Evolutionary conservation across 805 yeast genomes (phyloP).

Genomic region (Starmerella riodocensis): DNA sequence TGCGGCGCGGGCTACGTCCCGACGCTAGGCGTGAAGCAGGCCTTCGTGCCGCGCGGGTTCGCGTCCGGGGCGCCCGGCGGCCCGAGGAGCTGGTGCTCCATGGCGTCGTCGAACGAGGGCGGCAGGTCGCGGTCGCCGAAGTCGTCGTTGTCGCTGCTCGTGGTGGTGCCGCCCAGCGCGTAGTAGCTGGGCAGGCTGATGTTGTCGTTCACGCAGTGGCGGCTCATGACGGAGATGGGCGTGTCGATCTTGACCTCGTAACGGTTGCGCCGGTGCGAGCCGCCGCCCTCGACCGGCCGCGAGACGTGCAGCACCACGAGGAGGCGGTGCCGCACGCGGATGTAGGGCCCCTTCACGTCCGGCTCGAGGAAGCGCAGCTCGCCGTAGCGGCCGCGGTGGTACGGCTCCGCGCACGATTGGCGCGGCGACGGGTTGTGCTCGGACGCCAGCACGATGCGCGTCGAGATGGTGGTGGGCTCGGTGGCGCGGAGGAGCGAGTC

Average conservation of each 20-base stretch:
- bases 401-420: conserved; percentile 18
- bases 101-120: conserved; percentile 24
- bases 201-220: conserved; percentile 24
- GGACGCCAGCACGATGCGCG: conserved; percentile 14
- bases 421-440: conserved; percentile 12
- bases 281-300: conserved; percentile 5
- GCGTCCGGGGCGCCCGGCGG: conserved; percentile 11
- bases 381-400: conserved; percentile 20
- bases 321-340: conserved; percentile 20
- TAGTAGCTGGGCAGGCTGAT: conserved; percentile 25
- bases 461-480: conserved; percentile 17
- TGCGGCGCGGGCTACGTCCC: background rate
- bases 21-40: conserved; percentile 6
- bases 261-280: conserved; percentile 12
- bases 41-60: conserved; percentile 12
- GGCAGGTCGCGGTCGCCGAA: conserved; percentile 12
- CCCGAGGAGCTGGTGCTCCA: conserved; percentile 20
- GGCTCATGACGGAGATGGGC: conserved; percentile 19
- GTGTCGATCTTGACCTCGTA: conserved; percentile 23
- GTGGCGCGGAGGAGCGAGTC: conserved; percentile 17
- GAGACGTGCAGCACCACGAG: conserved; percentile 21
- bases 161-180: background rate
- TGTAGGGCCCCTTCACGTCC: conserved; percentile 20
- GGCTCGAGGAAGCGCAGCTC: conserved; percentile 22
- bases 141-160: background rate